Evolutionary conservation across 2,329 filamentous ascomycete species (phyloP).

Genomic region (Fusarium sulawesiense): DNA sequence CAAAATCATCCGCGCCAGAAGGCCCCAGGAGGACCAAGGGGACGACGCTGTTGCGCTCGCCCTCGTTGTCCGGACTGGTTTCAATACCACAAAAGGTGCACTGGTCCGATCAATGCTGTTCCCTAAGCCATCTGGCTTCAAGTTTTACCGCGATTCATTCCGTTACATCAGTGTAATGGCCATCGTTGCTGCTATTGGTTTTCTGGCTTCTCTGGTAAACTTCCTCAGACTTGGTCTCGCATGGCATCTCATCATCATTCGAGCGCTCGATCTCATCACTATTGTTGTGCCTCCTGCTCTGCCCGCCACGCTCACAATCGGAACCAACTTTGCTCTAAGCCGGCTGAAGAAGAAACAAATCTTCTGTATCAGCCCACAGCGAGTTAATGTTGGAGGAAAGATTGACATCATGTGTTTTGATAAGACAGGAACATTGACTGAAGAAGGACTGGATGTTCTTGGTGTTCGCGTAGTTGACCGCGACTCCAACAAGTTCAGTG

Average conservation of each 20-base stretch:
- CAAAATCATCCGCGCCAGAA: constrained; percentile 89
- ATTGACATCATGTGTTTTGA: constrained; percentile 97
- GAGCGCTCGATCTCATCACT: constrained; percentile 94
- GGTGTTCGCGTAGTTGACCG: constrained; percentile 83
- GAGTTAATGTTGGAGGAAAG: constrained; percentile 96
- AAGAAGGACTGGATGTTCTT: constrained; percentile 94
- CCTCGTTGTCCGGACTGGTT: constrained; percentile 92
- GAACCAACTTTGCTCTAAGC: constrained; percentile 91
- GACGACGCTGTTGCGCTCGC: constrained; percentile 92
- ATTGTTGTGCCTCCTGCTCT: constrained; percentile 96
- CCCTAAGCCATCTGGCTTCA: constrained; percentile 97
- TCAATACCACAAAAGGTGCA: constrained; percentile 97
- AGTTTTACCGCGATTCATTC: constrained; percentile 98
- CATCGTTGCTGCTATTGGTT: constrained; percentile 84
- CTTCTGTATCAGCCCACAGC: constrained; percentile 97
- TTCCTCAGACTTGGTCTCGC: constrained; percentile 86
- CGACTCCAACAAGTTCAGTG: constrained; percentile 73
- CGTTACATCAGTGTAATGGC: constrained; percentile 98
- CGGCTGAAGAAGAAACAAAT: constrained; percentile 90
- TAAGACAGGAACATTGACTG: constrained; percentile 97
- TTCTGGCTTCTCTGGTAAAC: constrained; percentile 91
- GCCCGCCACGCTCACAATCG: constrained; percentile 94
- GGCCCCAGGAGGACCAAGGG: constrained; percentile 85
- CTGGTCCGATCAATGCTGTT: constrained; percentile 98
- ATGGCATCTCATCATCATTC: constrained; percentile 91